A percentile compares a stretch with the other conserved stretches of the same genome.
Conservation (phyloP, 1,284 basidiomycete species). For the Sporisorium sorghi region DNA sequence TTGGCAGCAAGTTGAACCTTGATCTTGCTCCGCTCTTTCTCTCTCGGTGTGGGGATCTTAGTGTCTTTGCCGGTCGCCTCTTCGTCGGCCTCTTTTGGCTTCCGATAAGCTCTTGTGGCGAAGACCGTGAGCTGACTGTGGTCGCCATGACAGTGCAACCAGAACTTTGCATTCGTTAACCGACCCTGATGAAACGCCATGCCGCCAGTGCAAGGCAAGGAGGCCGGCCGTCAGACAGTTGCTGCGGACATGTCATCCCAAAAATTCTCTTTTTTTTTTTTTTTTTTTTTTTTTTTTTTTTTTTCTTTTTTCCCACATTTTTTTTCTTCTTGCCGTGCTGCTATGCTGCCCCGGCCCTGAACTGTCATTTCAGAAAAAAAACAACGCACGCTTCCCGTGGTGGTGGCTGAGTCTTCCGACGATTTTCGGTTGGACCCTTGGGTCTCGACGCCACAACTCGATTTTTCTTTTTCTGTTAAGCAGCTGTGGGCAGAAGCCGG, state of each 20-base stretch:
- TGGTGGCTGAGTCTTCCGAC: neutral
- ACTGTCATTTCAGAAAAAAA: too few relatives aligned
- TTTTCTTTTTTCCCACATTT: neutral
- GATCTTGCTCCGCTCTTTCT: too few relatives aligned
- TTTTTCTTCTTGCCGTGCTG: too few relatives aligned
- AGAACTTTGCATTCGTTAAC: too few relatives aligned
- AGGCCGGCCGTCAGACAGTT: neutral
- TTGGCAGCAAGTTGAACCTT: neutral
- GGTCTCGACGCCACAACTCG: slow-evolving; percentile 7
- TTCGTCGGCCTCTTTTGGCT: neutral
- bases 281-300: neutral
- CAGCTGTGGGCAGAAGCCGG: too few relatives aligned
- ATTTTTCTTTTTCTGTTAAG: neutral
- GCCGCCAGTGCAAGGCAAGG: too few relatives aligned
- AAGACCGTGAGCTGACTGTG: neutral
- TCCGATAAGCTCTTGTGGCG: neutral
- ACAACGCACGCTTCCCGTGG: neutral
- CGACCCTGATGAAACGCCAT: neutral
- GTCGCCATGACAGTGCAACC: neutral
- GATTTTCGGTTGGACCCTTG: slow-evolving; percentile 11
- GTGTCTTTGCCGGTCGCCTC: neutral
- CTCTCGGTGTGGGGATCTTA: neutral
- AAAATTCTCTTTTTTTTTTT: neutral
- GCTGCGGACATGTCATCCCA: neutral
- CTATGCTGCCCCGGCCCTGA: too few relatives aligned